Evolutionary conservation across 163 green algal genomes (phyloP).

Genomic region (Chlamydomonas reinhardtii): DNA sequence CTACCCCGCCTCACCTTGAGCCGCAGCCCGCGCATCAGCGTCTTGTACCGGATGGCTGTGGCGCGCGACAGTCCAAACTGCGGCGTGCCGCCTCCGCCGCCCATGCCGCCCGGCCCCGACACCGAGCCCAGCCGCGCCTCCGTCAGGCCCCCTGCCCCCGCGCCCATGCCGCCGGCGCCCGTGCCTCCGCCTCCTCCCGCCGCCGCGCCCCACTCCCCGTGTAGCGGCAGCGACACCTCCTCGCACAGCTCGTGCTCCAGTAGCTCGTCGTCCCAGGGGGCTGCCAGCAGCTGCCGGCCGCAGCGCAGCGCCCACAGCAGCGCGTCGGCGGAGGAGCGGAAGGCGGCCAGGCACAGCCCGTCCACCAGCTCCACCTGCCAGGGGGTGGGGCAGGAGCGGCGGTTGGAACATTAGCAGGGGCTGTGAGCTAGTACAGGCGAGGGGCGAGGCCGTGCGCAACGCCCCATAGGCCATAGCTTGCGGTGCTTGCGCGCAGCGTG

Average conservation of each 20-base stretch:
- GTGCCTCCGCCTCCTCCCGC: not conserved
- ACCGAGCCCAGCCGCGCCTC: not conserved
- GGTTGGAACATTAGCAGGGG: too few species aligned
- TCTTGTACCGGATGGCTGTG: slow-evolving; percentile 16
- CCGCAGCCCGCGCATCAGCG: slow-evolving; percentile 14
- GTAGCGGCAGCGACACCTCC: slow-evolving; percentile 4
- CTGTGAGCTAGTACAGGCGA: too few species aligned
- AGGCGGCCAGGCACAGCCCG: slow-evolving; percentile 52
- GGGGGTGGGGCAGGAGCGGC: not conserved
- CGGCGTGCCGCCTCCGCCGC: too few species aligned
- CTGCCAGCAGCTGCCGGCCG: slow-evolving; percentile 27
- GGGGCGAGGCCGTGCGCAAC: too few species aligned
- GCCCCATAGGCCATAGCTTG: too few species aligned
- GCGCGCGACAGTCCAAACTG: not conserved
- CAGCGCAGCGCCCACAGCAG: slow-evolving; percentile 49
- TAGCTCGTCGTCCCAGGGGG: slow-evolving; percentile 24
- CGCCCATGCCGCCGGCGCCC: not conserved
- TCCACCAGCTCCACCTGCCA: slow-evolving; percentile 55
- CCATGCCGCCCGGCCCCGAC: not conserved
- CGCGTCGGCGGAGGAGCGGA: slow-evolving; percentile 34
- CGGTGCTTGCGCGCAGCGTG: too few species aligned
- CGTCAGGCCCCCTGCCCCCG: not conserved
- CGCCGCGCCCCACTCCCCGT: not conserved
- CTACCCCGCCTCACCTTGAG: slow-evolving; percentile 10
- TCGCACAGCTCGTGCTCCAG: slow-evolving; percentile 37